Evolutionary conservation across 108 stramenopile genomes (phyloP), one percentile per base, ranked within the genome.

Genomic region (Aurantiochytrium sp.): DNA sequence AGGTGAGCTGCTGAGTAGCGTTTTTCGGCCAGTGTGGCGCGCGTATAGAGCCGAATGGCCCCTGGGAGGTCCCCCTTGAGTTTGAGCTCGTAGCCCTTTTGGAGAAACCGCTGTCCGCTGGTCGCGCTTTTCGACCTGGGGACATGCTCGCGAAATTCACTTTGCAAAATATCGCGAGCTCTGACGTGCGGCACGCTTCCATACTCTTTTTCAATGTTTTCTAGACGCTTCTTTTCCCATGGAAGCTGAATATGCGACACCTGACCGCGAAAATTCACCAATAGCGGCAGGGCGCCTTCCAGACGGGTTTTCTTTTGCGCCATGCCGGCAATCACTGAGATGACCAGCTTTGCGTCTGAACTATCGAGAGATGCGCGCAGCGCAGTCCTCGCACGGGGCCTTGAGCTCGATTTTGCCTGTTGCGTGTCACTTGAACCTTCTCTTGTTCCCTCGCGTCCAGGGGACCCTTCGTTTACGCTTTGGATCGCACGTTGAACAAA

Each of bases 41-140:
- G 19, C 51, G 76, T 83, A 4, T 83, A 83, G 25, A 83, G 51
- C 43, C 76, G 76, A 23, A 83, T 53, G 19, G 76, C 76, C 19
- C 76, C 76, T 43, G 49, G 3, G 0, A 83, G 23, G 28, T 83
- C 76, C 12, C 76, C 76, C 1, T 83, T 83, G 25, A 53, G 8
- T 12, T 53, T 47, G 28, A 83, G 76, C 51, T 83, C 76, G 76
- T 83, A 83, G 3, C 76, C 76, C 76, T 83, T 83, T 83, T 83
- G 76, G 0, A 83, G 51, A 28, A 25, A 83, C 1, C 76, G 45
- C 51, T 83, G 76, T 12, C 76, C 76, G 28, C 49, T 53, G 0
- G 76, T 83, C 10, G 76, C 76, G 76, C 76, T 53, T 12, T 12
- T 83, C 51, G 76, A 83, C 23, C 43, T 83, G 10, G 76, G 76